A percentile compares a stretch with the other conserved stretches of the same genome.
Conservation (phyloP, 768 basidiomycete genomes). For the Macrolepiota dolichaula region DNA sequence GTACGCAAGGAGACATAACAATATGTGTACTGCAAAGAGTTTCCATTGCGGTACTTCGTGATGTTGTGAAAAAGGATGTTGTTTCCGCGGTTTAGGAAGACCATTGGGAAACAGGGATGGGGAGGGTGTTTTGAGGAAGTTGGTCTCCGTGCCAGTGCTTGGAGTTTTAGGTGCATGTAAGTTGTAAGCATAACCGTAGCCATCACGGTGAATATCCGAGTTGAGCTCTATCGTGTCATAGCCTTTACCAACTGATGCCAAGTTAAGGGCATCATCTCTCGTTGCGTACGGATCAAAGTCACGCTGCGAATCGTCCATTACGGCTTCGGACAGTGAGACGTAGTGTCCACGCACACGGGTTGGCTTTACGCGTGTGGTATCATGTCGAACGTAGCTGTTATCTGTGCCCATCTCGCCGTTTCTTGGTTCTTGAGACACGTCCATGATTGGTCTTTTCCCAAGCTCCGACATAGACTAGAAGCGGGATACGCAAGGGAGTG, state of each 20-base stretch:
- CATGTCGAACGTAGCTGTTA: background rate
- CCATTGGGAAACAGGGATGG: conserved; percentile 9
- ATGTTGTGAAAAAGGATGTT: conserved; percentile 4
- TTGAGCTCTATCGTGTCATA: background rate
- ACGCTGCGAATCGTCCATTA: background rate
- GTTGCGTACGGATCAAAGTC: conserved; percentile 1
- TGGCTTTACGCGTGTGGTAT: background rate
- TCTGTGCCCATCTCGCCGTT: background rate
- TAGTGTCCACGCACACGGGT: conserved; percentile 2
- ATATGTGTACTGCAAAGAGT: conserved; percentile 24
- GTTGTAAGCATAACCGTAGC: background rate
- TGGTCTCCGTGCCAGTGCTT: background rate
- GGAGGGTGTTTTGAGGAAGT: conserved; percentile 9
- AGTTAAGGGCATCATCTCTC: background rate
- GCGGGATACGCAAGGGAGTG: background rate
- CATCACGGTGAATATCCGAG: background rate
- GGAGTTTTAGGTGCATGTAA: background rate
- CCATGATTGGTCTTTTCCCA: too few species aligned
- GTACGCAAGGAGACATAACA: conserved; percentile 30
- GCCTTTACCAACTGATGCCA: background rate
- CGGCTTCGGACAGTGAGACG: background rate
- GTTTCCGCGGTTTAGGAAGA: conserved; percentile 10
- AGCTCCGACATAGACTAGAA: background rate
- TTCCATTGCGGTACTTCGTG: conserved; percentile 34
- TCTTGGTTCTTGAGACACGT: background rate